Conservation (phyloP, 495 filamentous ascomycete species). For the Hypoxylon lenormandii region DNA sequence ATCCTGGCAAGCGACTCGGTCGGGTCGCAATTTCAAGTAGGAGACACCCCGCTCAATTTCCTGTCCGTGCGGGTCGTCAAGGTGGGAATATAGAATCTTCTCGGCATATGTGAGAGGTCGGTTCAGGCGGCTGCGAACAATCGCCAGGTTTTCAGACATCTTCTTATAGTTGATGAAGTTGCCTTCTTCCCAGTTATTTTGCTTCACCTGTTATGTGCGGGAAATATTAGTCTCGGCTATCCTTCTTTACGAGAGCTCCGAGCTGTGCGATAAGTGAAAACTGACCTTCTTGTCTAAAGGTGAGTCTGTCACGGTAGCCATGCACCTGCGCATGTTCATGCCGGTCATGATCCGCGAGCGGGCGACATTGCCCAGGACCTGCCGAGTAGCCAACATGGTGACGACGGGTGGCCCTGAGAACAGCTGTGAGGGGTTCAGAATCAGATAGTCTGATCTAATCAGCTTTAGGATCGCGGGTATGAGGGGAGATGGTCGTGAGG, state of each 20-base stretch:
- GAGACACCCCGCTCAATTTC: constrained; percentile 95
- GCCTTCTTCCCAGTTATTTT: constrained; percentile 68
- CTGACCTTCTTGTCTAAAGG: constrained; percentile 67
- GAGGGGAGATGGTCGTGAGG: constrained; percentile 19
- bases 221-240: constrained; percentile 46
- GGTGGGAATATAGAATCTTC: constrained; percentile 98
- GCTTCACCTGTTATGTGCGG: constrained; percentile 58
- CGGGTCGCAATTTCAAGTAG: constrained; percentile 94
- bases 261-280: constrained; percentile 7
- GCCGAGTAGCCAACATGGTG: constrained; percentile 69
- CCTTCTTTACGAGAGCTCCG: constrained; percentile 18
- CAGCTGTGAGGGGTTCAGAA: constrained; percentile 44
- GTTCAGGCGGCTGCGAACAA: constrained; percentile 89
- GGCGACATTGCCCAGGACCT: constrained; percentile 64
- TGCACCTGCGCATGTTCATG: constrained; percentile 63
- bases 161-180: constrained; percentile 81
- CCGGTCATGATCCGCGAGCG: constrained; percentile 63
- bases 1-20: constrained; percentile 99
- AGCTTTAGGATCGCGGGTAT: constrained; percentile 18
- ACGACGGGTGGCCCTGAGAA: constrained; percentile 49
- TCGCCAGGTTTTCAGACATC: constrained; percentile 95
- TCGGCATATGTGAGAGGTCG: constrained; percentile 94
- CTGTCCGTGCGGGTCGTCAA: constrained; percentile 95
- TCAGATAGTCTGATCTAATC: constrained; percentile 24
- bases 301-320: constrained; percentile 66